Base-by-base conservation (phyloP, 2,329 filamentous ascomycete genomes). In the Grosmannia penicillata region DNA sequence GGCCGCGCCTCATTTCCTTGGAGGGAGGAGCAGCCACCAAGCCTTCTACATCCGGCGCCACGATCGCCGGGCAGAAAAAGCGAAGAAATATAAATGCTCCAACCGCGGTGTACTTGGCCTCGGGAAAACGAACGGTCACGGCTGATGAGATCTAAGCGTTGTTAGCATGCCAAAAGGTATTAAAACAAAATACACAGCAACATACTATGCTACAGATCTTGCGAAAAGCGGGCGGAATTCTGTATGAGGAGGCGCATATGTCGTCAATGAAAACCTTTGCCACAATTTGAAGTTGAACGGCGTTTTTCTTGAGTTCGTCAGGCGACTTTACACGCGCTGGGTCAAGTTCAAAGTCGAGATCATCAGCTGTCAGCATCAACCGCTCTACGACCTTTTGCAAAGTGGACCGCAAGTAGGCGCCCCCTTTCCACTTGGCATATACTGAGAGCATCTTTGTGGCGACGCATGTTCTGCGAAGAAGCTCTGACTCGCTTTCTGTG, bases 361-460 rank as follows among this genome's bases (percentile, higher is more conserved):
- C 75, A 45, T 78, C 72, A 1, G 75, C 76, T 3, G 75, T 78
- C 24, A 75, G 52, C 62, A 81, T 75, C 30, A 82, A 59, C 36
- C 75, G 62, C 51, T 80, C 75, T 2, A 82, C 56, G 3, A 81
- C 74, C 48, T 78, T 78, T 46, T 78, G 74, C 9, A 82, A 59
- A 2, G 77, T 81, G 13, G 63, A 60, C 47, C 70, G 72, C 26
- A 82, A 63, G 49, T 82, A 82, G 4, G 63, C 54, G 14, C 66
- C 60, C 11, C 77, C 77, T 55, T 80, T 81, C 77, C 77, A 82
- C 49, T 78, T 81, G 6, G 75, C 76, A 48, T 79, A 82, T 8
- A 80, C 66, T 1, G 77, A 79, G 3, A 82, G 62, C 68, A 81
- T 78, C 51, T 81, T 82, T 2, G 77, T 81, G n/a, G 75, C 72